Percentiles rank a stretch among this genome's conserved stretches.
phyloP scores from a whole-genome alignment of 2,329 filamentous ascomycete species.

The Fusarium dlaminii region DNA sequence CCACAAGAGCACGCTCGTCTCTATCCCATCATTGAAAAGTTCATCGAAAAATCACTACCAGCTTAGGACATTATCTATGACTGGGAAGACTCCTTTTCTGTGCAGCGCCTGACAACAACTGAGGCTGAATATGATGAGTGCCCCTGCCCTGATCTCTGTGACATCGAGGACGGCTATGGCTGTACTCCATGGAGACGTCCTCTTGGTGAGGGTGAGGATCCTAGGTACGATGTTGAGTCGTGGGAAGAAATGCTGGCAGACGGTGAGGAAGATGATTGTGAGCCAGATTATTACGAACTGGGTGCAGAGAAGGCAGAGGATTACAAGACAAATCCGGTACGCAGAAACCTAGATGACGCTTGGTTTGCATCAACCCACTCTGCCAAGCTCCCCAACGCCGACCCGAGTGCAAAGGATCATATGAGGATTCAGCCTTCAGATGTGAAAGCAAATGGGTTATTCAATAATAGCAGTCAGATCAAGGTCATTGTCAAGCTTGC shows the following conservation, averaged over 20 bases:
- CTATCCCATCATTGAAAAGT: not conserved
- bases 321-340: not conserved
- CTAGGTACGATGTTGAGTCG: not conserved
- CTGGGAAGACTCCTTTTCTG: not conserved
- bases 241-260: not conserved
- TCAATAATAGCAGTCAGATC: not conserved
- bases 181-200: not conserved
- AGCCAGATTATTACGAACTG: not conserved
- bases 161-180: not conserved
- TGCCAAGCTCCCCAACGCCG: not conserved
- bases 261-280: not conserved
- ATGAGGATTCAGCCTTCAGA: not conserved
- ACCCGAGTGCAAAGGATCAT: not conserved
- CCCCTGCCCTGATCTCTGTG: not conserved
- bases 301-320: not conserved
- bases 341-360: not conserved
- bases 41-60: not conserved
- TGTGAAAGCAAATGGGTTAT: not conserved
- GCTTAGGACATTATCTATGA: not conserved
- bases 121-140: not conserved
- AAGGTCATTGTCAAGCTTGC: constrained; percentile 8
- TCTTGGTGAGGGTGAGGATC: not conserved
- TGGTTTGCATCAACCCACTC: not conserved
- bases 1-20: not conserved
- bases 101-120: not conserved